These are phyloP conservation scores for Saccharomyces hybrid DNA, from an alignment of 1,139 yeast genomes.

Conservation along the genomic window DNA sequence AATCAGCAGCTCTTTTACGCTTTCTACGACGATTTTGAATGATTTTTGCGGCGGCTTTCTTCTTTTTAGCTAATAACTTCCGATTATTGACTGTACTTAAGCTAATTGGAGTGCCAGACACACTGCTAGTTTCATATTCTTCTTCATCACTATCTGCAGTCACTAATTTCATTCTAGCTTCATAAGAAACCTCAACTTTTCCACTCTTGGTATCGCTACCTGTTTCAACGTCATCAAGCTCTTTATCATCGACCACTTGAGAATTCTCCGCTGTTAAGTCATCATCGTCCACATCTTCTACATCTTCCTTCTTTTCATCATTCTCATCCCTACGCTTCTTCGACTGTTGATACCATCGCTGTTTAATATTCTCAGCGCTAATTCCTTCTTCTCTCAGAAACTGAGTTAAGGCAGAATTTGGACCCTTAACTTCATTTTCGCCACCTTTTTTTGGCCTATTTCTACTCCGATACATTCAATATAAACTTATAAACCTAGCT, in stretches of 20 bases:
- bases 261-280: too few species aligned
- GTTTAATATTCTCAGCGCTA: conserved; percentile 68
- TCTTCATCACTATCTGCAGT: conserved; percentile 27
- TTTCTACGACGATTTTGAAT: conserved; percentile 62
- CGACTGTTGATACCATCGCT: conserved; percentile 42
- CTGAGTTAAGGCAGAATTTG: conserved; percentile 73
- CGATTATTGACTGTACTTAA: conserved; percentile 2
- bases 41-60: conserved; percentile 39
- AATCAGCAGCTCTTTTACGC: conserved; percentile 74
- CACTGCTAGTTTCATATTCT: conserved; percentile 15
- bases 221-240: conserved; percentile 3
- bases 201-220: conserved; percentile 1
- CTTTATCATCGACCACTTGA: conserved; percentile 1
- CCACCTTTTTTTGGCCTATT: conserved; percentile 27
- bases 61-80: conserved; percentile 5
- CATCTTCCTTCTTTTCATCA: too few species aligned
- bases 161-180: conserved; percentile 6
- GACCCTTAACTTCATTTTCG: conserved; percentile 53
- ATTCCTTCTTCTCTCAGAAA: conserved; percentile 80
- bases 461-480: too few species aligned
- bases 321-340: too few species aligned
- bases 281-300: too few species aligned
- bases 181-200: conserved; percentile 2
- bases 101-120: conserved; percentile 5
- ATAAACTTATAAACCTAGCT: too few species aligned